Evolutionary conservation across 2,329 filamentous ascomycete species (phyloP).

Genomic region (Aspergillus floridensis): DNA sequence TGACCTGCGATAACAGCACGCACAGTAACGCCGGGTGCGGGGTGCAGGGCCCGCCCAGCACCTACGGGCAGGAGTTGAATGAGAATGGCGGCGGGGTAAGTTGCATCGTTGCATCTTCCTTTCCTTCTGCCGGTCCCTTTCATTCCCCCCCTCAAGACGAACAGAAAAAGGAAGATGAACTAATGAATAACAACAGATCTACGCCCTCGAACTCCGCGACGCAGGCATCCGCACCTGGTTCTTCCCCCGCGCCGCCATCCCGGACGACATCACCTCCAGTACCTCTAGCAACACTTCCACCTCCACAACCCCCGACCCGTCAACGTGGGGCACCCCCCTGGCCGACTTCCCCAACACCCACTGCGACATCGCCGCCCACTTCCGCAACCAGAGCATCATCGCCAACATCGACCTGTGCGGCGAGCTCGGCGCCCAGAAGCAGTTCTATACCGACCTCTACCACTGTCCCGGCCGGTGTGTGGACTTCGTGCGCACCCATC

Average conservation of each 20-base stretch:
- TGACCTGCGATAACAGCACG: slow-evolving; percentile 52
- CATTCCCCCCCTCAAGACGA: background rate
- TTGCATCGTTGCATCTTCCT: background rate
- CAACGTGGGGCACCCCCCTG: slow-evolving; percentile 60
- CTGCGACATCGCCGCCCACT: slow-evolving; percentile 60
- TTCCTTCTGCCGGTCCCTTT: no score
- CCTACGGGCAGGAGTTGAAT: slow-evolving; percentile 56
- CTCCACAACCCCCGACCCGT: slow-evolving; percentile 53
- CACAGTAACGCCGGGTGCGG: slow-evolving; percentile 59
- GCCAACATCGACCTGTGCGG: slow-evolving; percentile 67
- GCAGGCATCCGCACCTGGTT: slow-evolving; percentile 65
- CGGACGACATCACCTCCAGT: slow-evolving; percentile 49
- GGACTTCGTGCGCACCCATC: slow-evolving; percentile 58
- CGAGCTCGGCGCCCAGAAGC: slow-evolving; percentile 44
- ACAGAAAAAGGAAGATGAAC: no score
- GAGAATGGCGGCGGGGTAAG: slow-evolving; percentile 52
- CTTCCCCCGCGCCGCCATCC: slow-evolving; percentile 51
- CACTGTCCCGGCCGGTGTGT: slow-evolving; percentile 54
- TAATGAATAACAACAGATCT: slow-evolving; percentile 35
- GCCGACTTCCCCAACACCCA: slow-evolving; percentile 65
- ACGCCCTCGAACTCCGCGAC: slow-evolving; percentile 60
- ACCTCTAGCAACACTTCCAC: background rate
- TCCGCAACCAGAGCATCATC: slow-evolving; percentile 65
- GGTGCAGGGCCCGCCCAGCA: slow-evolving; percentile 45
- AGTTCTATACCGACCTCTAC: slow-evolving; percentile 35